phyloP scores from a whole-genome alignment of 768 basidiomycete species.

The Russula ochroleuca region DNA sequence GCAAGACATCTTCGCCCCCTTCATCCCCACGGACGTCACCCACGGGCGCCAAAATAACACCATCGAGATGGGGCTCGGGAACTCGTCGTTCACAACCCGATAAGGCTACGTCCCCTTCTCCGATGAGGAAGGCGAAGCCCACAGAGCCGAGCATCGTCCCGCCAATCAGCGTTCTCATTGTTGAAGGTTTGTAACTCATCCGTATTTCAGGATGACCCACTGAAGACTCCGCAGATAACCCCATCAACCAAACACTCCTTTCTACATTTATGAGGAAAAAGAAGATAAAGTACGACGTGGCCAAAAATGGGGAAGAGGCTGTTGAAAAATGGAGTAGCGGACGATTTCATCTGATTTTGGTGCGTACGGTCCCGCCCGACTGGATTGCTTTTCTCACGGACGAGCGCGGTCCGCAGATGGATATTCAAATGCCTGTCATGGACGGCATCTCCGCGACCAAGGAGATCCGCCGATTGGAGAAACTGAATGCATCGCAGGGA shows the following conservation, averaged over 20 bases:
- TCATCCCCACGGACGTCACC: slow-evolving; percentile 35
- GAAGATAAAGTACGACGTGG: slow-evolving; percentile 91
- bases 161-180: slow-evolving; percentile 96
- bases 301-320: slow-evolving; percentile 92
- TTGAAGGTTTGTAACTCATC: slow-evolving; percentile 67
- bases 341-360: slow-evolving; percentile 91
- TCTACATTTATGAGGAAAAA: slow-evolving; percentile 97
- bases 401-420: slow-evolving; percentile 66
- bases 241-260: slow-evolving; percentile 96
- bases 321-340: slow-evolving; percentile 94
- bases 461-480: slow-evolving; percentile 86
- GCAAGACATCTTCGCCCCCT: slow-evolving; percentile 37
- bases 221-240: slow-evolving; percentile 64
- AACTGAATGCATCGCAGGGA: slow-evolving; percentile 55
- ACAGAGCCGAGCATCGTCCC: slow-evolving; percentile 77
- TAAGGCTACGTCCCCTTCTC: slow-evolving; percentile 32
- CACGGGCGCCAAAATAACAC: slow-evolving; percentile 29
- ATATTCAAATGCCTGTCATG: slow-evolving; percentile 99
- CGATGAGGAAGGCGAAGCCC: slow-evolving; percentile 47
- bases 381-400: slow-evolving; percentile 14
- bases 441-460: slow-evolving; percentile 97
- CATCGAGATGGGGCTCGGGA: slow-evolving; percentile 33
- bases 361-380: slow-evolving; percentile 40
- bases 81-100: slow-evolving; percentile 35
- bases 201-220: neutral